These are phyloP conservation scores for Epichloe sibirici DNA, from an alignment of 2,329 filamentous ascomycete genomes.

Conservation along the genomic window DNA sequence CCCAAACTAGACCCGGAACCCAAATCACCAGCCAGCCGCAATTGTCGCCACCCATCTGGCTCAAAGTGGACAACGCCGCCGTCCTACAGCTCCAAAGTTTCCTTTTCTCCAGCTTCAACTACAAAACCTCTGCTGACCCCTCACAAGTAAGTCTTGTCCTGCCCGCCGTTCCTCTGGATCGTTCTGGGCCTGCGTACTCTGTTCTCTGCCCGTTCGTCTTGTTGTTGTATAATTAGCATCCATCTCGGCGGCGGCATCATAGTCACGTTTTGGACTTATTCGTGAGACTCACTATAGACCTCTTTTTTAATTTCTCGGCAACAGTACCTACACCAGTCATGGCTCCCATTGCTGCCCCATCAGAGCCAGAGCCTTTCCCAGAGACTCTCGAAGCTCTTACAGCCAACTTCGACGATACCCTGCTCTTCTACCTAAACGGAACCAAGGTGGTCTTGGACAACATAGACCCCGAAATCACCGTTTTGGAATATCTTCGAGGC, in stretches of 20 bases:
- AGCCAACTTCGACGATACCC: constrained; percentile 69
- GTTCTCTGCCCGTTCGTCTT: neutral
- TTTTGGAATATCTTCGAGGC: constrained; percentile 85
- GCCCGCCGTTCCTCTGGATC: neutral
- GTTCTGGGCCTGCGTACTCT: neutral
- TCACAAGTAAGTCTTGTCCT: neutral
- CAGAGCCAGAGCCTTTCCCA: constrained; percentile 27
- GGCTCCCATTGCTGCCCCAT: constrained; percentile 44
- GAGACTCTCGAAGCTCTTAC: constrained; percentile 41
- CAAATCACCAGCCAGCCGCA: neutral
- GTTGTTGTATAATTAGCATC: neutral
- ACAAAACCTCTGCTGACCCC: constrained; percentile 1
- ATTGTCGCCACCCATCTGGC: constrained; percentile 3
- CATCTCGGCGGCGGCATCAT: neutral
- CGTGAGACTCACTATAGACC: neutral
- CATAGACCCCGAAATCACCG: constrained; percentile 80
- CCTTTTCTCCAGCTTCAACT: neutral
- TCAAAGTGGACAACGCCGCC: constrained; percentile 1
- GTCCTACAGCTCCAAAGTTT: neutral
- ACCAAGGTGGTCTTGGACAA: constrained; percentile 77
- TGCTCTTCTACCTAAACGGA: constrained; percentile 90
- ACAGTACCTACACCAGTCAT: constrained; percentile 21
- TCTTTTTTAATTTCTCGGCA: neutral
- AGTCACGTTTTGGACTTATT: neutral
- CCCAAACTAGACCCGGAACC: neutral